Evolutionary conservation across 768 basidiomycete genomes (phyloP), one percentile per base, ranked within the genome.

Genomic region (Suillus ampliporus): DNA sequence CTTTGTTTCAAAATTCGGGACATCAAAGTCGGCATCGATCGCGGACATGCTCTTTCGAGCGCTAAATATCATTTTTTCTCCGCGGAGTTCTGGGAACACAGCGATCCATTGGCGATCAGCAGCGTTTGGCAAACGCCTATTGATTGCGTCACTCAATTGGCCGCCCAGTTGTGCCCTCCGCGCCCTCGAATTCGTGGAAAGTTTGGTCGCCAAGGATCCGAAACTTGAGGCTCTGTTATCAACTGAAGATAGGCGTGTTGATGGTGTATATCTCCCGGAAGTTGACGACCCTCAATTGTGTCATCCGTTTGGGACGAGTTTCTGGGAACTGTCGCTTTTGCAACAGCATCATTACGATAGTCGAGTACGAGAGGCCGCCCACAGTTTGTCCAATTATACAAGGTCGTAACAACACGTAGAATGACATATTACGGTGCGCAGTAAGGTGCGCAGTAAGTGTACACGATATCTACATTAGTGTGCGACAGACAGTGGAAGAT

Each of bases 41-140:
- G 80, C 85, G 38, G 89, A 91, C 72, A 85, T 96, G 75, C 80
- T 99, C 56, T 98, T 99, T 84, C 86, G 89, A 60, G 91, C 94
- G 54, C 82, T 99, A 61, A 78, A 87, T 51, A 83, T 93, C 58
- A 86, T 90, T 47, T 97, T 99, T 81, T 87, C 91, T 58, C 89
- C 92, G 26, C 86, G 87, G 54, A 82, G 82, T 21, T 78, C 84
- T 58, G 84, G 85, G 5, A 77, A 78, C 48, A 72, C 81, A 26
- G 77, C 85, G 31, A 86, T 93, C 28, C 79, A 89, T 64, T 84
- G 88, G 84, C 89, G 94, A 68, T 85, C 89, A 47, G 93, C 95
- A 48, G 94, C 97, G 3, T 99, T 99, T 76, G 84, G 91, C 59
- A 99, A 99, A 78, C 91, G 97, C n/a, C 83, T 99, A 52, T 81